Conservation (phyloP, 2,329 filamentous ascomycete genomes). For the Penicillium sp. region DNA sequence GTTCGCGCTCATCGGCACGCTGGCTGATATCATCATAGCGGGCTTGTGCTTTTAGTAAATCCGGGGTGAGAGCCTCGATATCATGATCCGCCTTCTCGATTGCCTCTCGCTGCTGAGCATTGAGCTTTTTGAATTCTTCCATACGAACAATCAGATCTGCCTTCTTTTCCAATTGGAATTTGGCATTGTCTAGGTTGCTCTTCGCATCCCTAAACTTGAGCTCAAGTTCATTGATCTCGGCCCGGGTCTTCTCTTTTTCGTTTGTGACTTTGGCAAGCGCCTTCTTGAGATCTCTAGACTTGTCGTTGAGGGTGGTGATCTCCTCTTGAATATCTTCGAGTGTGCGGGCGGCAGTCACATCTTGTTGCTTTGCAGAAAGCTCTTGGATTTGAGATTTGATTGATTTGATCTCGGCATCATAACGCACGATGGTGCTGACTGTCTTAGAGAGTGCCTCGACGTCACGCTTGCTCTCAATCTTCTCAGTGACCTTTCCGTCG, state of each 20-base stretch:
- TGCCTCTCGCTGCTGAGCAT: conserved; percentile 66
- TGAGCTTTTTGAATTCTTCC: conserved; percentile 70
- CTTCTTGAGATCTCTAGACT: conserved; percentile 65
- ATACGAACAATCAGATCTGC: conserved; percentile 69
- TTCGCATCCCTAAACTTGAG: conserved; percentile 74
- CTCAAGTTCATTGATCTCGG: conserved; percentile 70
- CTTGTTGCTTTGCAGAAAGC: conserved; percentile 74
- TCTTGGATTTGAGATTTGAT: conserved; percentile 74
- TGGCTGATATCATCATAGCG: conserved; percentile 75
- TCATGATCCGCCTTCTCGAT: conserved; percentile 73
- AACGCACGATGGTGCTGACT: conserved; percentile 73
- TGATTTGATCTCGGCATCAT: conserved; percentile 69
- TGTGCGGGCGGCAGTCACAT: conserved; percentile 65
- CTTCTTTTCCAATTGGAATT: conserved; percentile 81
- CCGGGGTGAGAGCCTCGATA: conserved; percentile 71
- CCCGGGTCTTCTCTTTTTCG: conserved; percentile 72
- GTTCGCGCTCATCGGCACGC: conserved; percentile 71
- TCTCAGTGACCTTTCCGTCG: conserved; percentile 66
- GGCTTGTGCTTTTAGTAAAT: conserved; percentile 73
- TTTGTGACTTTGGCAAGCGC: conserved; percentile 65
- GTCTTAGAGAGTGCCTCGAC: conserved; percentile 76
- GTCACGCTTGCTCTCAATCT: conserved; percentile 67
- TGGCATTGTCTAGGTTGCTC: conserved; percentile 70
- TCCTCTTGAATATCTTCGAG: conserved; percentile 83
- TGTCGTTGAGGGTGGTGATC: conserved; percentile 67